A percentile compares a stretch with the other conserved stretches of the same genome.
These are phyloP conservation scores for Phytophthora agathidicida DNA, from an alignment of 352 stramenopile genomes.

Conservation along the genomic window DNA sequence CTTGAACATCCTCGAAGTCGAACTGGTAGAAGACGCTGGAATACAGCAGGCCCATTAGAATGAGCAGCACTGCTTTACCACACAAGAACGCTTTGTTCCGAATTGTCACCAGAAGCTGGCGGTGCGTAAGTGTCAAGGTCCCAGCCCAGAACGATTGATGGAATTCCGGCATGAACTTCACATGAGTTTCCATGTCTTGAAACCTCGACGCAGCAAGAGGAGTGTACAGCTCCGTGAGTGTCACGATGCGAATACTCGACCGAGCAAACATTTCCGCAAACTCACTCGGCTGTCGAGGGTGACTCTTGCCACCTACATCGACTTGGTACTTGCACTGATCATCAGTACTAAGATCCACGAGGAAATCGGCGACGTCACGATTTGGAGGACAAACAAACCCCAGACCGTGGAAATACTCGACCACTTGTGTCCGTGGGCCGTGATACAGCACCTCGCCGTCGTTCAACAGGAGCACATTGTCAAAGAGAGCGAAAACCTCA, in stretches of 20 bases:
- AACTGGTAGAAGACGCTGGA: constrained; percentile 46
- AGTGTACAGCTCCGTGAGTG: constrained; percentile 24
- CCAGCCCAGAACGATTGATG: constrained; percentile 32
- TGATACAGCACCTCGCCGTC: constrained; percentile 37
- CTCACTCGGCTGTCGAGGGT: constrained; percentile 20
- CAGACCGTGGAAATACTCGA: constrained; percentile 39
- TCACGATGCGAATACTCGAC: constrained; percentile 31
- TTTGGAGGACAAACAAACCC: constrained; percentile 37
- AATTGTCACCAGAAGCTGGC: constrained; percentile 63
- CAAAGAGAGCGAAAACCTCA: constrained; percentile 91
- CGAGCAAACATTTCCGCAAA: constrained; percentile 33
- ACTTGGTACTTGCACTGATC: constrained; percentile 44
- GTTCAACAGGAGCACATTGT: constrained; percentile 58
- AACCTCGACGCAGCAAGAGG: constrained; percentile 5
- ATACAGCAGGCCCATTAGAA: constrained; percentile 50
- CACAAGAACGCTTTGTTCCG: constrained; percentile 43
- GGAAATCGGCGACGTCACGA: constrained; percentile 44
- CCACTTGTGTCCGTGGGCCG: constrained; percentile 13
- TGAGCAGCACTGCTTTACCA: constrained; percentile 37
- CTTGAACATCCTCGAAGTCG: constrained; percentile 35
- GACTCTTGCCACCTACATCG: constrained; percentile 3
- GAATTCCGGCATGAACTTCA: constrained; percentile 61
- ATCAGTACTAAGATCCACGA: constrained; percentile 41
- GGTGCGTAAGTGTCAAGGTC: constrained; percentile 31
- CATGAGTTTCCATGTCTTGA: constrained; percentile 59